These are phyloP conservation scores for Scutellospora calospora DNA, from an alignment of 371 early-diverging fungal genomes.

Conservation along the genomic window DNA sequence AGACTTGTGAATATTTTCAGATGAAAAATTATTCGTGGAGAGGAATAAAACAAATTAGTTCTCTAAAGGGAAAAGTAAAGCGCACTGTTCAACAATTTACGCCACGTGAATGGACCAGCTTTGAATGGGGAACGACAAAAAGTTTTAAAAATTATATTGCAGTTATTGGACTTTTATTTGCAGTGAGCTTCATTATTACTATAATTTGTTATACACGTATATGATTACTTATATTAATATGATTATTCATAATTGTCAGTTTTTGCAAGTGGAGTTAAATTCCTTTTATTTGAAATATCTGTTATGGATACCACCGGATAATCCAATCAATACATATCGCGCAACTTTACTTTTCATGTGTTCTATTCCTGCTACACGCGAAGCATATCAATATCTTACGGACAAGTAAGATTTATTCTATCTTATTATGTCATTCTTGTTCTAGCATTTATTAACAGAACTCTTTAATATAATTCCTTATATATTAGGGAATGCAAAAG, in stretches of 20 bases:
- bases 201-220: background rate
- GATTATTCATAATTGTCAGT: slow-evolving; percentile 48
- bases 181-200: slow-evolving; percentile 41
- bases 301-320: slow-evolving; percentile 93
- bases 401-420: slow-evolving; percentile 63
- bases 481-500: slow-evolving; percentile 66
- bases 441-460: background rate
- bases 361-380: slow-evolving; percentile 87
- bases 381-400: slow-evolving; percentile 89
- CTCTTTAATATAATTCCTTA: background rate
- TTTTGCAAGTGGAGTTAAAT: slow-evolving; percentile 87
- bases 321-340: slow-evolving; percentile 83
- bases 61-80: slow-evolving; percentile 85
- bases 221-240: background rate
- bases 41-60: slow-evolving; percentile 85
- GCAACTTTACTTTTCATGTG: slow-evolving; percentile 84
- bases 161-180: slow-evolving; percentile 50
- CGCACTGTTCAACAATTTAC: slow-evolving; percentile 94
- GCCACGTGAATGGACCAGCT: slow-evolving; percentile 93
- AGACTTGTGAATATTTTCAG: slow-evolving; percentile 94
- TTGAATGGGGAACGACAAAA: slow-evolving; percentile 77
- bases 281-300: slow-evolving; percentile 95
- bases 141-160: slow-evolving; percentile 56
- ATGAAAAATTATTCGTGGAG: slow-evolving; percentile 97
- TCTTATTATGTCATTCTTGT: background rate